These are phyloP conservation scores for Pholiota molesta DNA, from an alignment of 768 basidiomycete species.

Conservation along the genomic window DNA sequence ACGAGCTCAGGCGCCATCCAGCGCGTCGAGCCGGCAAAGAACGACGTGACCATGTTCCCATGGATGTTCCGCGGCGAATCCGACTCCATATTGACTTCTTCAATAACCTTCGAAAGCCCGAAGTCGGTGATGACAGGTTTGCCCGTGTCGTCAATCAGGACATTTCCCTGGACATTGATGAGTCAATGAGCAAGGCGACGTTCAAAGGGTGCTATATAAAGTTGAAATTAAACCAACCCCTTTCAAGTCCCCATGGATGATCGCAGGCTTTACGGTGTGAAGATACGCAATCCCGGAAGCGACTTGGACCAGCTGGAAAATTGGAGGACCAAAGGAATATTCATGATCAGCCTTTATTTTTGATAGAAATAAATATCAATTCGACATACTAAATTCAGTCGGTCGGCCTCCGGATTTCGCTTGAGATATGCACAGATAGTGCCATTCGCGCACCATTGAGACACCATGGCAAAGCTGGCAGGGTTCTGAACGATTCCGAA, in stretches of 20 bases:
- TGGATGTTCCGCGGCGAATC: slow-evolving; percentile 21
- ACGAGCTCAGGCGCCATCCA: slow-evolving; percentile 67
- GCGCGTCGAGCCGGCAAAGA: slow-evolving; percentile 50
- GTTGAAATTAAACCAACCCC: slow-evolving; percentile 41
- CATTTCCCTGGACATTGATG: slow-evolving; percentile 47
- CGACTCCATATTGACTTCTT: slow-evolving; percentile 41
- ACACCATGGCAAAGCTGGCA: slow-evolving; percentile 63
- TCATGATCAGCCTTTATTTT: background rate
- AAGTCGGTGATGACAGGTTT: slow-evolving; percentile 63
- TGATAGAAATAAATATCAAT: slow-evolving; percentile 16
- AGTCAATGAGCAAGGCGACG: background rate
- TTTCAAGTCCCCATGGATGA: slow-evolving; percentile 66
- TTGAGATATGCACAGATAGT: slow-evolving; percentile 54
- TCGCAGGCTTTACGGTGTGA: slow-evolving; percentile 53
- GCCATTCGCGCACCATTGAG: slow-evolving; percentile 65
- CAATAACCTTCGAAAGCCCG: slow-evolving; percentile 59
- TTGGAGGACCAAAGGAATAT: slow-evolving; percentile 21
- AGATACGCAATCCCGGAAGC: slow-evolving; percentile 61
- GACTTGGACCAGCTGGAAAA: slow-evolving; percentile 46
- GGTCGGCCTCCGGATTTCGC: slow-evolving; percentile 41
- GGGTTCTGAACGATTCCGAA: slow-evolving; percentile 56
- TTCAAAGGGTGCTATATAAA: background rate
- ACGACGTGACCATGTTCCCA: slow-evolving; percentile 40
- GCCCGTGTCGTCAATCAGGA: slow-evolving; percentile 55
- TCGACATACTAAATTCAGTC: slow-evolving; percentile 46